phyloP scores from a whole-genome alignment of 805 yeast genomes.

The Priceomyces haplophilus region DNA sequence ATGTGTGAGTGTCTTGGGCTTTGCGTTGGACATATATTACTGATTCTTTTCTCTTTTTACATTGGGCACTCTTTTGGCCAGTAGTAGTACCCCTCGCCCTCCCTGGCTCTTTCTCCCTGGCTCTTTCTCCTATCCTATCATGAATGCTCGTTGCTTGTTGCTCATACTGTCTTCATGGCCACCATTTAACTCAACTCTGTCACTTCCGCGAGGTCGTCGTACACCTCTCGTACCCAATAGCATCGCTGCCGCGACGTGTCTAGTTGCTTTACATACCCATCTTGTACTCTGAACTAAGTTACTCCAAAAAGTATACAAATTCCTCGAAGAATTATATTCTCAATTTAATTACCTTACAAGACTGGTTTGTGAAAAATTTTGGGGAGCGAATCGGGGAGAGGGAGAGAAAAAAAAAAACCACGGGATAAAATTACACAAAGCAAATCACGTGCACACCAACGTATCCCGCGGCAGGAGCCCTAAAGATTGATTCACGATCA shows the following conservation, averaged over 20 bases:
- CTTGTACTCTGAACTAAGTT: slow-evolving; percentile 4
- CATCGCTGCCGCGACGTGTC: neutral
- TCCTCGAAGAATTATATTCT: neutral
- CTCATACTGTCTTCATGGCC: no score
- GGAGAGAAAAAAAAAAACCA: no score
- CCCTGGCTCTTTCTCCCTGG: no score
- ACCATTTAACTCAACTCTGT: no score
- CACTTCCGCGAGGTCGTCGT: neutral
- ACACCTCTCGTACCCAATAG: neutral
- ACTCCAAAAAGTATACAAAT: slow-evolving; percentile 1
- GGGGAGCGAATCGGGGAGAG: neutral
- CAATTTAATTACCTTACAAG: neutral
- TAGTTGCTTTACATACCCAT: slow-evolving; percentile 7
- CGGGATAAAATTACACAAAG: slow-evolving; percentile 1
- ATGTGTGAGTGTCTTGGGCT: no score
- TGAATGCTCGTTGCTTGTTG: no score
- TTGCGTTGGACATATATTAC: no score
- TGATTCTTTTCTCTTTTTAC: no score
- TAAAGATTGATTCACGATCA: neutral
- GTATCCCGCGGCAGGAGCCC: neutral
- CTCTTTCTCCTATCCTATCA: no score
- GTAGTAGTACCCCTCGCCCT: no score
- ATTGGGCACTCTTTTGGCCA: no score
- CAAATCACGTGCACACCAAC: slow-evolving; percentile 1
- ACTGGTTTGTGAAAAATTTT: slow-evolving; percentile 4